Evolutionary conservation across 495 filamentous ascomycete species (phyloP).

Genomic region (Xylaria castorea): DNA sequence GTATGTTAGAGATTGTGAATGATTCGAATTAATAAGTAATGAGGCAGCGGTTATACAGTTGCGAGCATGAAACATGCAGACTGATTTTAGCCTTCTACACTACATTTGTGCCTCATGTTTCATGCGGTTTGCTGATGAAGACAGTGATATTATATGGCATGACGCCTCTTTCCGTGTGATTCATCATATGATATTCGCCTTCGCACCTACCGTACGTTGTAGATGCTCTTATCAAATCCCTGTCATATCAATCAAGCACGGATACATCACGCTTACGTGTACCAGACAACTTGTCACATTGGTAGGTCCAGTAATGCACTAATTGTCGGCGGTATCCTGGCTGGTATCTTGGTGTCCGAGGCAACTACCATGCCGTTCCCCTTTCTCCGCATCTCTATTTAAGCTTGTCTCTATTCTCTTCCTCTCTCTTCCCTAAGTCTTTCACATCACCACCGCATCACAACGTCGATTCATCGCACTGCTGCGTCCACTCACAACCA

Average conservation of each 20-base stretch:
- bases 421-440: neutral
- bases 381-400: neutral
- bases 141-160: neutral
- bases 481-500: neutral
- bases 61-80: neutral
- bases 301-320: neutral
- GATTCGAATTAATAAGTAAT: neutral
- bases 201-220: neutral
- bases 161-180: neutral
- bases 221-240: neutral
- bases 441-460: neutral
- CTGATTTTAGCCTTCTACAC: neutral
- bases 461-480: neutral
- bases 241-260: neutral
- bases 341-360: neutral
- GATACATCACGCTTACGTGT: neutral
- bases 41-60: neutral
- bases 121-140: neutral
- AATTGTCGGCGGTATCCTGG: neutral
- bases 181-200: neutral
- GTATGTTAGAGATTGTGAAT: neutral
- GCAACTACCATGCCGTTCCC: neutral
- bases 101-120: neutral
- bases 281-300: neutral
- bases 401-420: neutral